Conservation (phyloP, 2,329 filamentous ascomycete species). For the Aspergillus udagawae region DNA sequence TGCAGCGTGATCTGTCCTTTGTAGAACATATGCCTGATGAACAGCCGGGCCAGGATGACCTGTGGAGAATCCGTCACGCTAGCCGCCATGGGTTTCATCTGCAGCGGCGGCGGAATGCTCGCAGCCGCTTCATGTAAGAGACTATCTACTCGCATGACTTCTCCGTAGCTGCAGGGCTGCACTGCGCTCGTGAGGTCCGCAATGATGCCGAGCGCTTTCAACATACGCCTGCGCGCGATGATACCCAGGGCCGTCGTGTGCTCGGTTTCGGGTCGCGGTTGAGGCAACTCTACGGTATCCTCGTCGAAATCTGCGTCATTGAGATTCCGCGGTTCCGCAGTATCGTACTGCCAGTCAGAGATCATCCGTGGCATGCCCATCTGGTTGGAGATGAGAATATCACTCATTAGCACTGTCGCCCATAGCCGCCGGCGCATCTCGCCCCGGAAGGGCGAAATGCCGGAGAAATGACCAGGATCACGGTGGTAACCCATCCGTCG, state of each 20-base stretch:
- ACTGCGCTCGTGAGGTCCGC: conserved; percentile 25
- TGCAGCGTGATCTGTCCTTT: conserved; percentile 23
- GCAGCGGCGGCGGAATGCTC: conserved; percentile 10
- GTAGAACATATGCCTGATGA: conserved; percentile 18
- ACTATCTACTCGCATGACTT: conserved; percentile 27
- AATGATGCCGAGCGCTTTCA: conserved; percentile 28
- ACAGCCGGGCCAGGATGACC: conserved; percentile 19
- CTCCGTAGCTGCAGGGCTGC: conserved; percentile 23
- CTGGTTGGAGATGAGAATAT: conserved; percentile 58
- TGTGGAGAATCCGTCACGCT: conserved; percentile 20
- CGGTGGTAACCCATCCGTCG: too few relatives aligned
- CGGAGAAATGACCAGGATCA: neutral
- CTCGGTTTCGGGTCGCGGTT: conserved; percentile 49
- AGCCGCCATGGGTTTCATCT: conserved; percentile 14
- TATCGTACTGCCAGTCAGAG: conserved; percentile 56
- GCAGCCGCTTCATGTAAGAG: conserved; percentile 21
- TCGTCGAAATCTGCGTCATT: conserved; percentile 57
- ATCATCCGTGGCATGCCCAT: conserved; percentile 61
- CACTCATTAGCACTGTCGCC: conserved; percentile 47
- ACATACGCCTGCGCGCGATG: conserved; percentile 30
- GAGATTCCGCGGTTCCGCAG: conserved; percentile 53
- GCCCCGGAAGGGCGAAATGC: conserved; percentile 50
- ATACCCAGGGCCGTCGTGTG: conserved; percentile 26
- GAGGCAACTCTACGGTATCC: conserved; percentile 47
- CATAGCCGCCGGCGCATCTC: conserved; percentile 47